These are phyloP conservation scores for Cryptococcus sp. DNA, from an alignment of 1,284 basidiomycete genomes.

Conservation along the genomic window DNA sequence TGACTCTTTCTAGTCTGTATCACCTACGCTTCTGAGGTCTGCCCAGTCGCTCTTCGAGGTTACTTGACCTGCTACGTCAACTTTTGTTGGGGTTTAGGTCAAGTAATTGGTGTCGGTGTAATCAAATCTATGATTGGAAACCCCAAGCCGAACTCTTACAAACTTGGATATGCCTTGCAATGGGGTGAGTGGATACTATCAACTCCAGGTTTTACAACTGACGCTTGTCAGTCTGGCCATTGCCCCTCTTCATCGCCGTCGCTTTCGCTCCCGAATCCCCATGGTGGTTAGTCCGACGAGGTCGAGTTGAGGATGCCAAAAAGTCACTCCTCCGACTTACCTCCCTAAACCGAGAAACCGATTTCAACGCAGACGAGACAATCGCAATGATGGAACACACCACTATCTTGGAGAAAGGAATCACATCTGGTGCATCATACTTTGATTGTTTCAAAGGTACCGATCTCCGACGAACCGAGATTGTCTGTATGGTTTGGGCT, in stretches of 20 bases:
- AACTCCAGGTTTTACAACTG: not conserved
- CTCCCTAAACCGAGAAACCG: not conserved
- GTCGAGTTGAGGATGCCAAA: slow-evolving; percentile 23
- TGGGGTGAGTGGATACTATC: slow-evolving; percentile 7
- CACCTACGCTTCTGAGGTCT: slow-evolving; percentile 42
- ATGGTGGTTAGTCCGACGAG: slow-evolving; percentile 32
- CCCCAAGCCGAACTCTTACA: slow-evolving; percentile 26
- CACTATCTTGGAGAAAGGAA: slow-evolving; percentile 17
- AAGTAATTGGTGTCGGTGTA: slow-evolving; percentile 37
- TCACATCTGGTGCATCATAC: slow-evolving; percentile 34
- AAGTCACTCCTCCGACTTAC: slow-evolving; percentile 15
- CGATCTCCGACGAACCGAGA: slow-evolving; percentile 30
- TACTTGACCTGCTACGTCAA: slow-evolving; percentile 44
- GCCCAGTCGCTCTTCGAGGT: slow-evolving; percentile 40
- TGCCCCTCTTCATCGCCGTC: slow-evolving; percentile 23
- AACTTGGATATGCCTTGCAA: slow-evolving; percentile 39
- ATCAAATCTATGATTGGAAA: slow-evolving; percentile 33
- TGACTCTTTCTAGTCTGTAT: slow-evolving; percentile 16
- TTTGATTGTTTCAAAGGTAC: slow-evolving; percentile 43
- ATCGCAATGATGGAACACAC: slow-evolving; percentile 34
- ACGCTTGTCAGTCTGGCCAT: slow-evolving; percentile 26
- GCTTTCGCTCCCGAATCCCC: slow-evolving; percentile 28
- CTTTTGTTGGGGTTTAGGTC: slow-evolving; percentile 38
- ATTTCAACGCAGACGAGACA: slow-evolving; percentile 9
- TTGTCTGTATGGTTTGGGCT: slow-evolving; percentile 20